Evolutionary conservation across 2,329 filamentous ascomycete species (phyloP), one percentile per base, ranked within the genome.

Genomic region (Aaosphaeria pasadenensis): DNA sequence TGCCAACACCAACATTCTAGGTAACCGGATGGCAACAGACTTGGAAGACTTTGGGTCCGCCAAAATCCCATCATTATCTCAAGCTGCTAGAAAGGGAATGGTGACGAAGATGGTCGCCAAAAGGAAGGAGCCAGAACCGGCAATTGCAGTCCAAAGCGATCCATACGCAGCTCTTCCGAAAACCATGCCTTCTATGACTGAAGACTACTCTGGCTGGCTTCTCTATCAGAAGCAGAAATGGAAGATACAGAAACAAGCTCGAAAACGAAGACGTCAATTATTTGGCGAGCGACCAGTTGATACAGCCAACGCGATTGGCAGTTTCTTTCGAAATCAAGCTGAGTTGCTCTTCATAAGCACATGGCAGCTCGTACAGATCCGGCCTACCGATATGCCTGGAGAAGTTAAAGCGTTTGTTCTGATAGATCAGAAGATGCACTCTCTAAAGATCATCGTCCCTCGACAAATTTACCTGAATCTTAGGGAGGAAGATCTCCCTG

Each of bases 181-280:
- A 51, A 80, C 83, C 39, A 95, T 96, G 87, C 92, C 94, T 1
- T 82, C 81, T 28, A 88, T 94, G 17, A 88, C 85, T 0, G 84
- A 94, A 43, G 87, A 99, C 69, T 99, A 99, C 58, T 76, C 83
- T 13, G 89, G 83, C 0, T 99, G 95, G 77, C 70, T 99, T 45
- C 81, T 87, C 63, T 97, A 97, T 63, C 94, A 99, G 67, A 99
- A 99, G 72, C 84, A 91, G 74, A 99, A 99, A 71, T 99, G 94
- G 94, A 96, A 92, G 74, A 87, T 97, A 35, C 94, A 99, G 67
- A 95, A 91, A 64, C 88, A 95, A 67, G 91, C 92, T 32, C 84
- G 94, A 24, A 80, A 86, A 51, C 85, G 92, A 39, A 82, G 95
- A 54, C 83, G 92, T 43, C 94, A 99, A 67, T 77, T 99, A 1